phyloP scores from a whole-genome alignment of 2,329 filamentous ascomycete genomes.

The Endothia cerciana region DNA sequence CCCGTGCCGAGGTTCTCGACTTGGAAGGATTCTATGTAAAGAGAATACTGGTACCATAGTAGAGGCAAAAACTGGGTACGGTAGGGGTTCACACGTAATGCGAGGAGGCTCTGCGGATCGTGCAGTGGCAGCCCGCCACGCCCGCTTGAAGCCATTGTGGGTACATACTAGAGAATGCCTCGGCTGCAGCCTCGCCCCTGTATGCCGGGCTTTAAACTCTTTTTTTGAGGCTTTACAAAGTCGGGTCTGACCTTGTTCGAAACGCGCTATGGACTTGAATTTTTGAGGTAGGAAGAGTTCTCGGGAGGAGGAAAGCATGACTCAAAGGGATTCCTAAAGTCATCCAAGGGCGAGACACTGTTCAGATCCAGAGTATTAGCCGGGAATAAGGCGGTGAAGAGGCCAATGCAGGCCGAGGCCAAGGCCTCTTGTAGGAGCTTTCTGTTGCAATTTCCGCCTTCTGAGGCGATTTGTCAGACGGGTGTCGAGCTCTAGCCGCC shows the following conservation, averaged over 20 bases:
- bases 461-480: not conserved
- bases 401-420: not conserved
- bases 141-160: slow-evolving; percentile 10
- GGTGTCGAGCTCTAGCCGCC: not conserved
- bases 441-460: not conserved
- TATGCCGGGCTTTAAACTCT: not conserved
- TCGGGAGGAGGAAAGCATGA: not conserved
- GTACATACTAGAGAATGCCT: slow-evolving; percentile 5
- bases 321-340: not conserved
- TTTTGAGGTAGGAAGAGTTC: not conserved
- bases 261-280: too few relatives aligned
- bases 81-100: slow-evolving; percentile 16
- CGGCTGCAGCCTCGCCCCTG: slow-evolving; percentile 13
- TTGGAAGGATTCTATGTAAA: not conserved
- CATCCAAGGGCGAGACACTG: not conserved
- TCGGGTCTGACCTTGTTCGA: not conserved
- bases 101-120: slow-evolving; percentile 27
- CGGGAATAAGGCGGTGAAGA: slow-evolving; percentile 10
- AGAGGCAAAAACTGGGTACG: slow-evolving; percentile 10
- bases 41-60: too few relatives aligned
- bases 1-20: slow-evolving; percentile 23
- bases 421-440: not conserved
- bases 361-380: not conserved
- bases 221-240: too few relatives aligned
- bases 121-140: not conserved